phyloP scores from a whole-genome alignment of 2,329 filamentous ascomycete species.

The Fusarium buxicola region DNA sequence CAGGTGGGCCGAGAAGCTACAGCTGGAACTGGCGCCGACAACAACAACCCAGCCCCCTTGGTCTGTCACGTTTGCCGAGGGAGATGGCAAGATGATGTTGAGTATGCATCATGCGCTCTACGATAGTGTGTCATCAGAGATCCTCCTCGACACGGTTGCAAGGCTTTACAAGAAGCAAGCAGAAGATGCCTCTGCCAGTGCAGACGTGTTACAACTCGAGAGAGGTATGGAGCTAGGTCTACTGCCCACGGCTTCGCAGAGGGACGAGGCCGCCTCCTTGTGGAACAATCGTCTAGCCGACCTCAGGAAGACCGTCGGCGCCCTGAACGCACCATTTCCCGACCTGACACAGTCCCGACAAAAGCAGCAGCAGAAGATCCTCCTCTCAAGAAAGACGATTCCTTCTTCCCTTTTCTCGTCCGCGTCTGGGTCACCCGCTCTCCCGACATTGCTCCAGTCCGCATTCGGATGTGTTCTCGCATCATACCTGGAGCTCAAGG shows the following conservation, averaged over 20 bases:
- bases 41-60: background rate
- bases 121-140: constrained; percentile 2
- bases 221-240: constrained; percentile 4
- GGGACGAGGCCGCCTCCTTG: constrained; percentile 2
- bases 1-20: background rate
- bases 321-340: constrained; percentile 13
- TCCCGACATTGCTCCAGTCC: constrained; percentile 6
- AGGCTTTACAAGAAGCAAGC: constrained; percentile 12
- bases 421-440: background rate
- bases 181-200: background rate
- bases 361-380: constrained; percentile 13
- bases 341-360: constrained; percentile 22
- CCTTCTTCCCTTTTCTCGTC: background rate
- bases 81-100: constrained; percentile 14
- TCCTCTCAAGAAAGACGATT: background rate
- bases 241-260: background rate
- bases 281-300: background rate
- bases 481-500: constrained; percentile 11
- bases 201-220: background rate
- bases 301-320: background rate
- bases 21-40: constrained; percentile 12
- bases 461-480: constrained; percentile 22
- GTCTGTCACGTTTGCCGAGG: constrained; percentile 10
- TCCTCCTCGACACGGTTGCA: constrained; percentile 2
- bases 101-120: constrained; percentile 29